These are phyloP conservation scores for Fusarium incarnatum DNA, from an alignment of 2,329 filamentous ascomycete species.

Conservation along the genomic window DNA sequence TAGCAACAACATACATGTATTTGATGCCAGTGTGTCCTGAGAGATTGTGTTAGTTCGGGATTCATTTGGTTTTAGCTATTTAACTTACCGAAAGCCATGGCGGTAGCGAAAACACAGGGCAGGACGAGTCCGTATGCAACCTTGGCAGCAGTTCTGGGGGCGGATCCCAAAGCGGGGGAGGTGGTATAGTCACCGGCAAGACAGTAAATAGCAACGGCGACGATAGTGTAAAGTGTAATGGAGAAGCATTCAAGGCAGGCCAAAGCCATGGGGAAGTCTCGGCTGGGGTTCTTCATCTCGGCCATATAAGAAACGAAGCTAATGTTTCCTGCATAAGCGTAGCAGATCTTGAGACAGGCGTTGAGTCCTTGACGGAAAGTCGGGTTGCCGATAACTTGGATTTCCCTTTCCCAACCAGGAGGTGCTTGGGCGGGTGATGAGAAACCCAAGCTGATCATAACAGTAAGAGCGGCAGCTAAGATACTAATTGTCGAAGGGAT, in stretches of 20 bases:
- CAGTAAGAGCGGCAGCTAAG: constrained; percentile 44
- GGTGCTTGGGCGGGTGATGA: constrained; percentile 36
- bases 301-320: constrained; percentile 51
- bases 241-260: constrained; percentile 50
- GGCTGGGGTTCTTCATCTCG: constrained; percentile 50
- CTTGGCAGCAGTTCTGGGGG: constrained; percentile 49
- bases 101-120: constrained; percentile 49
- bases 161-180: constrained; percentile 51
- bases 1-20: constrained; percentile 50
- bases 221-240: constrained; percentile 50
- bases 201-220: constrained; percentile 50
- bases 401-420: constrained; percentile 43
- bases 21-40: constrained; percentile 47
- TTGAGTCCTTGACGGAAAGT: constrained; percentile 45
- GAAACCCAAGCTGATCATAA: constrained; percentile 48
- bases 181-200: constrained; percentile 49
- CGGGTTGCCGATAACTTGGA: constrained; percentile 39
- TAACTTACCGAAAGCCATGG: constrained; percentile 45
- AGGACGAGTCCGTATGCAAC: constrained; percentile 50
- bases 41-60: not conserved
- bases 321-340: constrained; percentile 48
- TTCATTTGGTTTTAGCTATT: not conserved
- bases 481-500: constrained; percentile 47
- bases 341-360: constrained; percentile 47
- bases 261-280: constrained; percentile 50